Base-by-base conservation (phyloP, 768 basidiomycete species). In the Russula abietina region DNA sequence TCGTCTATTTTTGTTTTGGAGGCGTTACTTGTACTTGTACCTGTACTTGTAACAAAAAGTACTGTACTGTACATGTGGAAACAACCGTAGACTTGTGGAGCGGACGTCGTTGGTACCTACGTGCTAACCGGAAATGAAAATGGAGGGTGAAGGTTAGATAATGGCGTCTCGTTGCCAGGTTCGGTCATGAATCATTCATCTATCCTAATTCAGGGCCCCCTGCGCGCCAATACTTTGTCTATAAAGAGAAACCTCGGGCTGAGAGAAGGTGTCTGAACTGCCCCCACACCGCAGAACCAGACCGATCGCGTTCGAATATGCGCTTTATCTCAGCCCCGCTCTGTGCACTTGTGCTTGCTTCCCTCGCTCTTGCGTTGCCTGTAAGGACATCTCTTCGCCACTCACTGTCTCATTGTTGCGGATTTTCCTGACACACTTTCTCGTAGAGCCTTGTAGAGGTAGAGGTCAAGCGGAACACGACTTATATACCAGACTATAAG, bases 71-170 rank as follows among this genome's bases (percentile, higher is more conserved):
- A 41, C 10, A 11, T n/a, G 38, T 28, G 36, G 19, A 14, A 14
- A n/a, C 0, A 12, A 41, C 36, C 12, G 36, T 36, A 12, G 36
- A 4, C 12, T 12, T 12, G 41, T 43, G 41, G 51, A 50, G 6
- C 32, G 33, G 41, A 39, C 38, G 38, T 45, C 39, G 45, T 43
- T 1, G 1, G 30, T 45, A 26, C 43, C n/a, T 36, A 12, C 19
- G 39, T 16, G 12, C 61, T 62, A 62, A 36, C 61, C 55, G 32
- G 19, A 62, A 55, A 51, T 61, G 60, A 56, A 30, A 30, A 32
- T 43, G 43, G 26, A 51, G 32, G 55, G 61, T 14, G 41, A 55
- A 17, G 10, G 41, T 43, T 50, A 26, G 39, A 6, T 41, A 45
- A 43, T 30, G 19, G 16, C n/a, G n/a, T 46, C 17, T 33, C 50